These are phyloP conservation scores for Pythium sukuiense DNA, from an alignment of 352 stramenopile species.

Conservation along the genomic window DNA sequence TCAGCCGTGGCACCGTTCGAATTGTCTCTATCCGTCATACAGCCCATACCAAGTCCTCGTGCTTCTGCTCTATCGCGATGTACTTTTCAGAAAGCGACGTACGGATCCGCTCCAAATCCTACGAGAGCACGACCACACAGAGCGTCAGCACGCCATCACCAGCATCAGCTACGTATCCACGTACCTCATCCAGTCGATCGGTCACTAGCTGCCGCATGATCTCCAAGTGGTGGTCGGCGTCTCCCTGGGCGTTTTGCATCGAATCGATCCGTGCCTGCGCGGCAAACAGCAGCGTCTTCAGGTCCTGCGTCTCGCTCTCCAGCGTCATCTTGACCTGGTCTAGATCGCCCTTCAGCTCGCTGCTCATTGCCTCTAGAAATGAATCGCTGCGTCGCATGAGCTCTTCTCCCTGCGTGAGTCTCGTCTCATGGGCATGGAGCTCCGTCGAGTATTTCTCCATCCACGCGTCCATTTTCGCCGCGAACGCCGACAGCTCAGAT, in stretches of 20 bases:
- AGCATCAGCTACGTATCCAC: neutral
- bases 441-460: constrained; percentile 65
- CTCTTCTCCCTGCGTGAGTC: constrained; percentile 38
- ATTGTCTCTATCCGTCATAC: too few relatives aligned
- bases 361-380: constrained; percentile 36
- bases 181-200: constrained; percentile 49
- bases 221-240: constrained; percentile 43
- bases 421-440: constrained; percentile 37
- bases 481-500: constrained; percentile 35
- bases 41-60: constrained; percentile 42
- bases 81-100: constrained; percentile 59
- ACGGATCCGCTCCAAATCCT: constrained; percentile 62
- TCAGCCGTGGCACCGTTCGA: neutral
- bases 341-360: constrained; percentile 34
- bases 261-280: constrained; percentile 44
- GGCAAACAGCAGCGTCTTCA: constrained; percentile 50
- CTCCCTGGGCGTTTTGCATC: constrained; percentile 35
- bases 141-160: neutral
- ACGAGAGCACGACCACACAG: neutral
- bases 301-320: constrained; percentile 46
- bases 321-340: constrained; percentile 22
- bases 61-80: constrained; percentile 43
- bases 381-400: constrained; percentile 44
- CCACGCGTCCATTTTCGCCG: constrained; percentile 51
- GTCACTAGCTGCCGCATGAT: constrained; percentile 41